Evolutionary conservation across 257 asterid genomes (phyloP).

Genomic region (Gentiana dahurica): DNA sequence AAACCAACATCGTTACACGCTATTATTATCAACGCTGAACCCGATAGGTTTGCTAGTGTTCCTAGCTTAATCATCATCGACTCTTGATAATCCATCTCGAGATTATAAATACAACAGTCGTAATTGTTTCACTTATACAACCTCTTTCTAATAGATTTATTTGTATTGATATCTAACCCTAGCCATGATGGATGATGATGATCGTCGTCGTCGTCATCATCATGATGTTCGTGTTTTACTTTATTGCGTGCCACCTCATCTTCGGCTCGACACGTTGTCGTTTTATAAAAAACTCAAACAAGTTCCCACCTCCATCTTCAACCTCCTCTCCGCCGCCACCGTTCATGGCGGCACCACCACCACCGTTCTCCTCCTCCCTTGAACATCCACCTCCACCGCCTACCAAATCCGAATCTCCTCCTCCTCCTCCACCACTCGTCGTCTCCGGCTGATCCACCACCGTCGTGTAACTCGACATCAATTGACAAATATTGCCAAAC

Average conservation of each 20-base stretch:
- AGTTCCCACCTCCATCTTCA: constrained; percentile 26
- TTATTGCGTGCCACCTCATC: constrained; percentile 11
- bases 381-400: too few relatives aligned
- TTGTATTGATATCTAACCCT: constrained; percentile 4
- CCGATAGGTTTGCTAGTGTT: too few relatives aligned
- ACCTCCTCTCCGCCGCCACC: constrained; percentile 1
- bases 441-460: constrained; percentile 21
- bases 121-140: too few relatives aligned
- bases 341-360: constrained; percentile 9
- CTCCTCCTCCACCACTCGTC: constrained; percentile 16
- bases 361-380: constrained; percentile 15
- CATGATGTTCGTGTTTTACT: constrained; percentile 40
- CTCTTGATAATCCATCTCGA: too few relatives aligned
- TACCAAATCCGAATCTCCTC: background rate
- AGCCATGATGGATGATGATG: constrained; percentile 10
- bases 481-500: constrained; percentile 38
- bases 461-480: constrained; percentile 40
- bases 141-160: too few relatives aligned
- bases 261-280: constrained; percentile 24
- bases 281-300: constrained; percentile 59
- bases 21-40: too few relatives aligned
- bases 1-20: too few relatives aligned
- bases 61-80: too few relatives aligned
- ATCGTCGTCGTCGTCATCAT: background rate
- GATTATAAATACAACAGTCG: too few relatives aligned